phyloP scores from a whole-genome alignment of 169 alveolate genomes.

The Prorocentrum cordatum region DNA sequence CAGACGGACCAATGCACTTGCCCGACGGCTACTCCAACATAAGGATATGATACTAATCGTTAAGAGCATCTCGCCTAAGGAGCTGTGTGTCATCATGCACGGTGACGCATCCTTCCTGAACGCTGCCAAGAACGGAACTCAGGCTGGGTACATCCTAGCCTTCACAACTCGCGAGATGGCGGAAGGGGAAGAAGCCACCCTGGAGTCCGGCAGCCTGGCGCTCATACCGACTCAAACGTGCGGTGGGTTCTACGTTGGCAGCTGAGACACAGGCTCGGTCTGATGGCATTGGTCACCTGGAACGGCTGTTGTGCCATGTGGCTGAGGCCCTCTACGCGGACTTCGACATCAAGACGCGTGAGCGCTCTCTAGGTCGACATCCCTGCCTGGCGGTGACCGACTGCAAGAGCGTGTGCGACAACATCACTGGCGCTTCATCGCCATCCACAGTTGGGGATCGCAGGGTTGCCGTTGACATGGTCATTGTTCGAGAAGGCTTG shows the following conservation, averaged over 20 bases:
- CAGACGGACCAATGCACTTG: too few species aligned
- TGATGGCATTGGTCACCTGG: neutral
- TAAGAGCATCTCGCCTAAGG: too few species aligned
- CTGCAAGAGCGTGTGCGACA: neutral
- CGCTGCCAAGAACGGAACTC: neutral
- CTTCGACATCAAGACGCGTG: neutral
- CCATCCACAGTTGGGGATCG: neutral
- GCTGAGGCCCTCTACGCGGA: neutral
- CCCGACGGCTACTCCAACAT: too few species aligned
- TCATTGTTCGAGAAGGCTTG: neutral
- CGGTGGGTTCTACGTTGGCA: neutral
- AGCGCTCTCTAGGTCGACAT: neutral
- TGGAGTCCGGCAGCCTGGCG: neutral
- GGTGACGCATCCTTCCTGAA: neutral
- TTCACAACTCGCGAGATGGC: neutral
- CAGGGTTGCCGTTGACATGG: slow-evolving; percentile 1
- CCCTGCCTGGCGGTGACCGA: neutral
- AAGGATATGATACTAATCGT: too few species aligned
- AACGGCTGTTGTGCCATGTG: neutral
- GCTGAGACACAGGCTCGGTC: neutral
- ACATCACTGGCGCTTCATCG: neutral
- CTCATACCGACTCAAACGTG: neutral
- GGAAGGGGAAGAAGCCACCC: neutral
- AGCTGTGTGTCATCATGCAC: too few species aligned
- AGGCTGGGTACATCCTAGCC: neutral